These are phyloP conservation scores for Lepidopterella palustris DNA, from an alignment of 495 filamentous ascomycete genomes.

Conservation along the genomic window DNA sequence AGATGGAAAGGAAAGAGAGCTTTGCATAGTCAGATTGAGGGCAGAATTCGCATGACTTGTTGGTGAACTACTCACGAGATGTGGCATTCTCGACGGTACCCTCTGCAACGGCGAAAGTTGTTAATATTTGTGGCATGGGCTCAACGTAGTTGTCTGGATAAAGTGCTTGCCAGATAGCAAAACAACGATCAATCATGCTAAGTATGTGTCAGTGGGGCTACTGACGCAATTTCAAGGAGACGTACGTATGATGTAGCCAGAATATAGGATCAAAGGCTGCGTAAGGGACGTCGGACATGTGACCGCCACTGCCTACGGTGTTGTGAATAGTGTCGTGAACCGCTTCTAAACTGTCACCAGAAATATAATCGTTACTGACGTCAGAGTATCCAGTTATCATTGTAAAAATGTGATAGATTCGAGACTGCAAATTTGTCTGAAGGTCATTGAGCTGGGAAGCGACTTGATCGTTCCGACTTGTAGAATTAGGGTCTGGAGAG, in stretches of 20 bases:
- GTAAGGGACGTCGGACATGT: conserved; percentile 59
- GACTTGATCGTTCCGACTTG: conserved; percentile 18
- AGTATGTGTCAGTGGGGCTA: conserved; percentile 30
- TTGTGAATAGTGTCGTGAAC: conserved; percentile 59
- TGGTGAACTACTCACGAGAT: conserved; percentile 27
- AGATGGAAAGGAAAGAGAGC: conserved; percentile 43
- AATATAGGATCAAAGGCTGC: conserved; percentile 72
- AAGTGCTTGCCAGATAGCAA: conserved; percentile 66
- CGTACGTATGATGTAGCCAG: conserved; percentile 55
- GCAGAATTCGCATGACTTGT: neutral
- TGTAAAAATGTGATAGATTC: conserved; percentile 56
- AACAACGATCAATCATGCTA: conserved; percentile 58
- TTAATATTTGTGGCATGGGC: conserved; percentile 40
- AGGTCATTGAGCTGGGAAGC: conserved; percentile 43
- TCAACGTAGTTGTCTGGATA: conserved; percentile 53
- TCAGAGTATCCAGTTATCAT: conserved; percentile 50
- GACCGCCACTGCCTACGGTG: conserved; percentile 51
- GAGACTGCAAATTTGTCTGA: conserved; percentile 40
- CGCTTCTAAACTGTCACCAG: conserved; percentile 53
- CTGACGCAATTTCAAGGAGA: neutral
- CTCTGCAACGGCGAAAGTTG: conserved; percentile 47
- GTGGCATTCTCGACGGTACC: conserved; percentile 36
- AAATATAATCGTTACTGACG: conserved; percentile 51
- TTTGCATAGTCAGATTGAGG: conserved; percentile 1
- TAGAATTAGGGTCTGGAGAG: conserved; percentile 7